These are phyloP conservation scores for Xylariaceae sp. DNA, from an alignment of 2,329 filamentous ascomycete species.

Conservation along the genomic window DNA sequence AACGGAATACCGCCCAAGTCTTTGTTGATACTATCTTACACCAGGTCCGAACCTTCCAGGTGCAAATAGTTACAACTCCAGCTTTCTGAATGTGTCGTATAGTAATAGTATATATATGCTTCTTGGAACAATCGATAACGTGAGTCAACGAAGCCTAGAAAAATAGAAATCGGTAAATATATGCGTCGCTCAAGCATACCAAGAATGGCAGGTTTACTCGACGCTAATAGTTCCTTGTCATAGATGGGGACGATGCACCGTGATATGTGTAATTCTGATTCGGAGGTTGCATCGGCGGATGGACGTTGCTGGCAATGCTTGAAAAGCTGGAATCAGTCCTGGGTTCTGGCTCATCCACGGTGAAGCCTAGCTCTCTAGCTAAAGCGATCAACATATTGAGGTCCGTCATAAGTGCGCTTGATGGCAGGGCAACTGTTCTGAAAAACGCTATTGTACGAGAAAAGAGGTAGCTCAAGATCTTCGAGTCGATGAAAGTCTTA, in stretches of 20 bases:
- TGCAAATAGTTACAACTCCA: too few species aligned
- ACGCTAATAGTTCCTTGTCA: slow-evolving; percentile 16
- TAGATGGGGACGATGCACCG: slow-evolving; percentile 17
- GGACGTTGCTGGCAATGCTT: slow-evolving; percentile 32
- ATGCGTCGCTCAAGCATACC: too few species aligned
- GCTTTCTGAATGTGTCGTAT: too few species aligned
- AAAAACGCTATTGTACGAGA: slow-evolving; percentile 74
- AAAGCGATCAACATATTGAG: slow-evolving; percentile 65
- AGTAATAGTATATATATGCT: too few species aligned
- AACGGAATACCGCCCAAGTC: slow-evolving; percentile 18
- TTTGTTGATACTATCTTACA: too few species aligned
- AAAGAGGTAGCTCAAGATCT: slow-evolving; percentile 58
- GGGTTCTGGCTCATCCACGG: slow-evolving; percentile 28
- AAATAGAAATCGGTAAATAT: too few species aligned
- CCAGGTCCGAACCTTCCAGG: too few species aligned
- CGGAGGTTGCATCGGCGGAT: slow-evolving; percentile 21
- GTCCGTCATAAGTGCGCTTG: slow-evolving; percentile 71
- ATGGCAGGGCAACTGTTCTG: slow-evolving; percentile 62
- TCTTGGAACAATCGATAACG: too few species aligned
- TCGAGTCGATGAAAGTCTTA: slow-evolving; percentile 50
- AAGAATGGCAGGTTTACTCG: too few species aligned
- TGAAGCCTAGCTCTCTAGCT: slow-evolving; percentile 41
- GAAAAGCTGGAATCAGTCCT: slow-evolving; percentile 41
- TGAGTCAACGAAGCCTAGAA: too few species aligned
- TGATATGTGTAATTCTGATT: slow-evolving; percentile 15